Evolutionary conservation across 1,284 basidiomycete species (phyloP).

Genomic region (Erythrobasidium hasegawianum): DNA sequence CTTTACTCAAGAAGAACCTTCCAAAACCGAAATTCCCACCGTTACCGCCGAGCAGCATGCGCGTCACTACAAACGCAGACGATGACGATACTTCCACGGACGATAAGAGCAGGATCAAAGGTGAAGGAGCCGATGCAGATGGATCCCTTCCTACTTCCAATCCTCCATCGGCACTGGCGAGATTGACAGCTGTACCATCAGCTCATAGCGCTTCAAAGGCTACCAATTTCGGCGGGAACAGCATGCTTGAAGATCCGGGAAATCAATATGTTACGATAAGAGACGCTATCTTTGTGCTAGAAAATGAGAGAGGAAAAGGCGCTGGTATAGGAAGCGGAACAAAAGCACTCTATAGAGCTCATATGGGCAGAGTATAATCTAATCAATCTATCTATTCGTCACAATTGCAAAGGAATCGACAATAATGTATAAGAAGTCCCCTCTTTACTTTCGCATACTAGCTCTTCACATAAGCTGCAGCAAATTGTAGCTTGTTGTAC

Average conservation of each 20-base stretch:
- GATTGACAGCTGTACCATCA: conserved; percentile 30
- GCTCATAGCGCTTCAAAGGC: conserved; percentile 37
- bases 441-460: too few relatives aligned
- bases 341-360: conserved; percentile 40
- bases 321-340: conserved; percentile 43
- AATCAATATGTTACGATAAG: conserved; percentile 41
- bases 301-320: conserved; percentile 45
- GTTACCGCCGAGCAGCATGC: conserved; percentile 35
- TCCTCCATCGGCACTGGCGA: conserved; percentile 14
- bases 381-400: too few relatives aligned
- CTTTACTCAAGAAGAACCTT: conserved; percentile 48
- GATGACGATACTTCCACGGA: neutral
- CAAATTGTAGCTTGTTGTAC: too few relatives aligned
- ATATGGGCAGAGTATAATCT: conserved; percentile 18
- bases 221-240: conserved; percentile 20
- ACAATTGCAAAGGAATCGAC: too few relatives aligned
- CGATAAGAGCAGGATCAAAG: neutral
- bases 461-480: too few relatives aligned
- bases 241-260: conserved; percentile 35
- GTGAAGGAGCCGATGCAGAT: neutral
- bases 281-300: conserved; percentile 45
- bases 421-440: too few relatives aligned
- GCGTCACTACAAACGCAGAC: conserved; percentile 17
- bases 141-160: conserved; percentile 6
- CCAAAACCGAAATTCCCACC: conserved; percentile 52